A percentile compares a stretch with the other conserved stretches of the same genome.
Evolutionary conservation across 495 filamentous ascomycete species (phyloP).

Genomic region (Neurospora sp.): DNA sequence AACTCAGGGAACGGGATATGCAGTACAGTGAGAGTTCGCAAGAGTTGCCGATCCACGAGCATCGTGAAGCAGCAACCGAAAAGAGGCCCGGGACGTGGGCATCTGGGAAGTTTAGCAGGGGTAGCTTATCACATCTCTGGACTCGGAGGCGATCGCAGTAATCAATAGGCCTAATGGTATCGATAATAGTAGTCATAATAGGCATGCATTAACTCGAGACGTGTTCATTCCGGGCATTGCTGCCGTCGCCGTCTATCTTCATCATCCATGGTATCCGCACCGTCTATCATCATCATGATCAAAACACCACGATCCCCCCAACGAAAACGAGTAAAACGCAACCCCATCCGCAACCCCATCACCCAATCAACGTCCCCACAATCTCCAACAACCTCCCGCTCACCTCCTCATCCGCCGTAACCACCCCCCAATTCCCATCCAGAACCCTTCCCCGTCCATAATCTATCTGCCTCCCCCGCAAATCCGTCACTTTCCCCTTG

Average conservation of each 20-base stretch:
- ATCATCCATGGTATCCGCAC: neutral
- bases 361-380: conserved; percentile 6
- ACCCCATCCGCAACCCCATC: neutral
- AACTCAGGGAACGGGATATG: conserved; percentile 14
- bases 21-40: neutral
- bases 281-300: neutral
- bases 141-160: neutral
- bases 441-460: conserved; percentile 27
- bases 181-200: neutral
- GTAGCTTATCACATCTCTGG: neutral
- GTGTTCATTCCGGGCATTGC: neutral
- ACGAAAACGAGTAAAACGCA: neutral
- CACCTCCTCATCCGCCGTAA: conserved; percentile 18
- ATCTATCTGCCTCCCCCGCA: conserved; percentile 34
- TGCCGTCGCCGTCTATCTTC: neutral
- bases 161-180: neutral
- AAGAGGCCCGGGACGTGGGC: neutral
- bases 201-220: neutral
- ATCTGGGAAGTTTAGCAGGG: neutral
- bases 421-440: conserved; percentile 16
- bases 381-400: conserved; percentile 12
- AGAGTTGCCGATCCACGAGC: conserved; percentile 8
- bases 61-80: neutral
- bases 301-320: neutral
- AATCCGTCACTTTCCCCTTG: conserved; percentile 40